Evolutionary conservation across 345 rosid species (phyloP).

Genomic region (Aurinia saxatilis): DNA sequence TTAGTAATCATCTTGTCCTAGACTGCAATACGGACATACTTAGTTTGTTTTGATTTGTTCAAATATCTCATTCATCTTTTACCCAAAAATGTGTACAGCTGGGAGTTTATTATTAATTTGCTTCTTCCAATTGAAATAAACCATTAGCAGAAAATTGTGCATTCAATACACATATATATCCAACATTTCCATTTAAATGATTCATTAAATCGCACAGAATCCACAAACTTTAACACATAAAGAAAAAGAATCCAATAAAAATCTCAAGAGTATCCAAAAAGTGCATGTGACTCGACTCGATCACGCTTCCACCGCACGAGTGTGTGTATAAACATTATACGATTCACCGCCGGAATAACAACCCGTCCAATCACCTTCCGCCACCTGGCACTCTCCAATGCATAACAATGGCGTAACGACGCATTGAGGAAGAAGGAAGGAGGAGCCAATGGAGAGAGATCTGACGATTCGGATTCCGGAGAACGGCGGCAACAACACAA

Average conservation of each 20-base stretch:
- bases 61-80: neutral
- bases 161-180: no score
- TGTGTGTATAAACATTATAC: constrained; percentile 4
- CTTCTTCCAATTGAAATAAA: neutral
- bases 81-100: neutral
- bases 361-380: neutral
- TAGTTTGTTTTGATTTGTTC: neutral
- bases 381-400: constrained; percentile 15
- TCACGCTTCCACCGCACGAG: constrained; percentile 18
- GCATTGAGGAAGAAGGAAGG: neutral
- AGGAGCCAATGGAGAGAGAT: constrained; percentile 17
- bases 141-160: neutral
- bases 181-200: no score
- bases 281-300: constrained; percentile 11
- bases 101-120: neutral
- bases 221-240: no score
- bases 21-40: no score
- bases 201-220: no score
- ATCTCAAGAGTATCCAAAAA: no score
- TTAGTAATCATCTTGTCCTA: no score
- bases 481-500: constrained; percentile 62
- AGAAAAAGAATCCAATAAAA: no score
- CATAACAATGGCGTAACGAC: neutral
- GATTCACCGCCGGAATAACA: constrained; percentile 13
- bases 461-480: constrained; percentile 43